Evolutionary conservation across 75 land plant genomes (phyloP).

Genomic region (Selaginella tamariscina): DNA sequence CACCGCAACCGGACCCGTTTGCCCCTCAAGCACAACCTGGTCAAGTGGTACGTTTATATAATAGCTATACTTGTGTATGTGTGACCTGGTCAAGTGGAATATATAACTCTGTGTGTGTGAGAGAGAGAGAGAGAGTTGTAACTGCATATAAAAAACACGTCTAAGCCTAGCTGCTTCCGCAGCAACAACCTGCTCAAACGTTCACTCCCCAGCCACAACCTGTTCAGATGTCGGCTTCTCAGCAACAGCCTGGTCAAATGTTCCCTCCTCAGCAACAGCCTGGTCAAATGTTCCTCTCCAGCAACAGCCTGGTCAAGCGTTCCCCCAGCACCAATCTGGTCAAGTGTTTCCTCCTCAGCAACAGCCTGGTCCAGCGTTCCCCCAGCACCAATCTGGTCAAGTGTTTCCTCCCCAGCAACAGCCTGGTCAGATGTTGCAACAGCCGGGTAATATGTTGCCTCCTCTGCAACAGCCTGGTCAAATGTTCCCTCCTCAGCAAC

Average conservation of each 20-base stretch:
- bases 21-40: too few relatives aligned
- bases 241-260: background rate
- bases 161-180: background rate
- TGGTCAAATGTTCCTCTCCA: background rate
- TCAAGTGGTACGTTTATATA: too few relatives aligned
- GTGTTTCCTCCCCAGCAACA: background rate
- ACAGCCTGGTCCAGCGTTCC: background rate
- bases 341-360: background rate
- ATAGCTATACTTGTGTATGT: too few relatives aligned
- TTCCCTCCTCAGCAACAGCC: background rate
- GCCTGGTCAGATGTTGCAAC: background rate
- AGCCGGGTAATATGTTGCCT: background rate
- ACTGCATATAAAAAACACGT: too few relatives aligned
- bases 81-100: too few relatives aligned
- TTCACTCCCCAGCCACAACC: background rate
- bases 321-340: background rate
- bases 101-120: too few relatives aligned
- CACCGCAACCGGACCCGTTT: too few relatives aligned
- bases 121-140: too few relatives aligned
- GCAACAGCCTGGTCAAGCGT: background rate
- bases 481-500: background rate
- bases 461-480: background rate
- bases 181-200: background rate
- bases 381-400: background rate
- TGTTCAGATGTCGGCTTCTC: background rate